Percentiles rank a stretch among this genome's conserved stretches.
These are phyloP conservation scores for Aotearoamyces nothofagi DNA, from an alignment of 2,329 filamentous ascomycete species.

Conservation along the genomic window DNA sequence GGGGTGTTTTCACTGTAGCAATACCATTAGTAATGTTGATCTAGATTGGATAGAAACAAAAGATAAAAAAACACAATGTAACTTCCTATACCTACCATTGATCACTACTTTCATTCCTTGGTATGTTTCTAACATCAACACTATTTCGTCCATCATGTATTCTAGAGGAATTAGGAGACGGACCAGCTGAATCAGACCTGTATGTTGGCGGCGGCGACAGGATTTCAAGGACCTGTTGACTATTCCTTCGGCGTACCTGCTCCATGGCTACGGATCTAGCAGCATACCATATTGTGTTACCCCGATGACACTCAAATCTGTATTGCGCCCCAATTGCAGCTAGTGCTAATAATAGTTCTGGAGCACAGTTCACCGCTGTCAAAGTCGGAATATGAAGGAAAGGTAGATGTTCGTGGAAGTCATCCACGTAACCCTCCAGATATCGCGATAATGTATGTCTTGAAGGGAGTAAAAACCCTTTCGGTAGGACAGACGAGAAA, in stretches of 20 bases:
- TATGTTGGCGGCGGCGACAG: no score
- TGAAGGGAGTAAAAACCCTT: constrained; percentile 52
- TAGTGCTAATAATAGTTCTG: constrained; percentile 53
- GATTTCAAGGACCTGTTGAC: no score
- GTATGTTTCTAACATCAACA: no score
- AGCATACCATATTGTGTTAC: constrained; percentile 45
- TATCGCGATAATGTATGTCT: constrained; percentile 54
- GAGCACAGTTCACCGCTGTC: constrained; percentile 44
- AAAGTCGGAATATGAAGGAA: constrained; percentile 57
- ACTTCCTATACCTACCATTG: no score
- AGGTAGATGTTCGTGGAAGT: constrained; percentile 44
- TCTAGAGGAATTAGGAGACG: no score
- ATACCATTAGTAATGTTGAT: no score
- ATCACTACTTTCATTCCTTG: no score
- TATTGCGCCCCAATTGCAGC: constrained; percentile 54
- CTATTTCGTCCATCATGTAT: no score
- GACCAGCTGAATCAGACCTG: no score
- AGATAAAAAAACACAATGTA: no score
- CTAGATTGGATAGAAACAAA: no score
- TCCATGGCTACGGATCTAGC: constrained; percentile 41
- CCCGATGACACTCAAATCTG: constrained; percentile 42
- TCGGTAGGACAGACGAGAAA: constrained; percentile 42
- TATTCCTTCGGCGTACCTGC: constrained; percentile 41
- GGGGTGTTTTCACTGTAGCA: no score
- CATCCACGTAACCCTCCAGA: constrained; percentile 53